Evolutionary conservation across 306 rosid species (phyloP).

Genomic region (Pterocarpus santalinus): DNA sequence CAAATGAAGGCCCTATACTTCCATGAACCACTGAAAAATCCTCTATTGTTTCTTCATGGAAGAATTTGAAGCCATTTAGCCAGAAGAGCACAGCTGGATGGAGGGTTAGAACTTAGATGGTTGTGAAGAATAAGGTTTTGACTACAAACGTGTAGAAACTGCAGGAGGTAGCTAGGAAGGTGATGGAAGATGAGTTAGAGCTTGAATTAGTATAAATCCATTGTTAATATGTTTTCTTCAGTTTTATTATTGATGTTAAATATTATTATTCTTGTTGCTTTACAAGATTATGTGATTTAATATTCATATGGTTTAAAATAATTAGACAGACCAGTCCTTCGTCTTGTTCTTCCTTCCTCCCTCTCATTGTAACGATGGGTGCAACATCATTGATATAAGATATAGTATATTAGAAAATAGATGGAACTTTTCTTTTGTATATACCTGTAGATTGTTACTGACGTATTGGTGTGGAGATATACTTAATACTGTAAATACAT

Average conservation of each 20-base stretch:
- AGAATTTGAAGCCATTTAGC: conserved; percentile 41
- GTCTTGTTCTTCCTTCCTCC: conserved; percentile 54
- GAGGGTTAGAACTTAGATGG: conserved; percentile 23
- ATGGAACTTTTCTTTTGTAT: conserved; percentile 25
- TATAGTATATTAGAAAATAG: background rate
- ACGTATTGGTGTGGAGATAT: conserved; percentile 3
- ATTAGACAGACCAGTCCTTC: conserved; percentile 57
- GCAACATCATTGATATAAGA: conserved; percentile 45
- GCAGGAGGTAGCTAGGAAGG: conserved; percentile 59
- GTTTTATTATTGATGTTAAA: conserved; percentile 47
- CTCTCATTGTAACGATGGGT: conserved; percentile 52
- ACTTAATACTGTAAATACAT: conserved; percentile 16
- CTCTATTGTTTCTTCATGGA: conserved; percentile 30
- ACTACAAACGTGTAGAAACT: conserved; percentile 62
- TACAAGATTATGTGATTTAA: conserved; percentile 52
- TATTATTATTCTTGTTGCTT: conserved; percentile 48
- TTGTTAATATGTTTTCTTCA: conserved; percentile 43
- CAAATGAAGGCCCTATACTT: background rate
- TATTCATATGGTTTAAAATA: conserved; percentile 51
- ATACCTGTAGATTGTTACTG: conserved; percentile 15
- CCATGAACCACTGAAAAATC: conserved; percentile 23
- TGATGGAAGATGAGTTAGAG: conserved; percentile 63
- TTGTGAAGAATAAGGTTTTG: conserved; percentile 55
- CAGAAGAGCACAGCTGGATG: background rate
- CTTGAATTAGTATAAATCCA: conserved; percentile 58